These are phyloP conservation scores for Carex kokanica DNA, from an alignment of 176 grass and related monocot genomes.

Conservation along the genomic window DNA sequence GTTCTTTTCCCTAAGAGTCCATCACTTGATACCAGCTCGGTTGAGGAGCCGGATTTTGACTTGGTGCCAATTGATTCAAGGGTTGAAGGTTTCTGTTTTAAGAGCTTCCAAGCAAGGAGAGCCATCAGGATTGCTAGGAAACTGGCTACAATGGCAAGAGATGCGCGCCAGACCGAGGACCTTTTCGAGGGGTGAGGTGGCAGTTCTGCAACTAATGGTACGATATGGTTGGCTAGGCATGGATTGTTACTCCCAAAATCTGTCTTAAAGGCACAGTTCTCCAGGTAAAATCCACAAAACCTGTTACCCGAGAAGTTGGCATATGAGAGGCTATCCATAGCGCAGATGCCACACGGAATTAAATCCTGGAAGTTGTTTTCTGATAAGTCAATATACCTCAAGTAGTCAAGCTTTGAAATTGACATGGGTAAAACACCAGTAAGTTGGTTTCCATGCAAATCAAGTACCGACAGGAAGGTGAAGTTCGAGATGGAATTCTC, in stretches of 20 bases:
- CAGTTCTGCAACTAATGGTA: conserved; percentile 29
- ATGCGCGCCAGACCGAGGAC: conserved; percentile 39
- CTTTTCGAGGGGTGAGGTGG: conserved; percentile 33
- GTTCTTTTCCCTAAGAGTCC: conserved; percentile 80
- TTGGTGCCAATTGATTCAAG: conserved; percentile 39
- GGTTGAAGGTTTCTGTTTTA: conserved; percentile 38
- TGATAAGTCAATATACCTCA: conserved; percentile 92
- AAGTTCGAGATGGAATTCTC: conserved; percentile 71
- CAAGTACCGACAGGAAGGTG: conserved; percentile 65
- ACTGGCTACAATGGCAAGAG: conserved; percentile 32
- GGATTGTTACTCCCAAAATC: conserved; percentile 37
- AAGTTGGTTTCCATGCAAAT: conserved; percentile 83
- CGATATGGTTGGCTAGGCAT: conserved; percentile 33
- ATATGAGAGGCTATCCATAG: conserved; percentile 60
- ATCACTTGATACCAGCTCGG: conserved; percentile 75
- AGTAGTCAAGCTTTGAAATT: conserved; percentile 58
- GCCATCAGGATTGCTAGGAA: conserved; percentile 35
- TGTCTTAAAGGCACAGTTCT: conserved; percentile 47
- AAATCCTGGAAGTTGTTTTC: conserved; percentile 64
- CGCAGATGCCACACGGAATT: conserved; percentile 73
- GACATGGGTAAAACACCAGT: conserved; percentile 58
- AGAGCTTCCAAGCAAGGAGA: conserved; percentile 46
- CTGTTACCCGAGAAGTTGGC: conserved; percentile 76
- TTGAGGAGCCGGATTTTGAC: conserved; percentile 29
- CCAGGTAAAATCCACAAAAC: conserved; percentile 41